Percentiles rank a stretch among this genome's conserved stretches.
These are phyloP conservation scores for Mortierella sp. DNA, from an alignment of 371 early-diverging fungal species.

Conservation along the genomic window DNA sequence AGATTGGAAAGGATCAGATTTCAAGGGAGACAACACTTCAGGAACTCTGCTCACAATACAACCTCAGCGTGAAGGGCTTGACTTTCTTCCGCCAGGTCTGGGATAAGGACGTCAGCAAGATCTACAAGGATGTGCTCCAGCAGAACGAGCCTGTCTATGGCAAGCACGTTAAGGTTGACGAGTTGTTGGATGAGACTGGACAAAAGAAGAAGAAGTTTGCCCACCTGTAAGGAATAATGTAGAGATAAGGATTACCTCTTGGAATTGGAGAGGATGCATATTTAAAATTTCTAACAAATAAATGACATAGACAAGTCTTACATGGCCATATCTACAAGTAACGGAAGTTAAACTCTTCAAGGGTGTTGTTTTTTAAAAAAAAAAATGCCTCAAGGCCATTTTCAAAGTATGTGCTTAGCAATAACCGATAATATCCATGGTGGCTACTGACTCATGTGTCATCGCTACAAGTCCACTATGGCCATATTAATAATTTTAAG, in stretches of 20 bases:
- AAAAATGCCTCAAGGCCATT: no score
- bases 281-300: background rate
- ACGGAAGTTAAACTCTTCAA: no score
- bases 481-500: no score
- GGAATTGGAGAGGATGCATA: background rate
- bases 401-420: no score
- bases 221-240: conserved; percentile 26
- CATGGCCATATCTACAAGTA: no score
- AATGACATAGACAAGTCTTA: background rate
- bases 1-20: conserved; percentile 47
- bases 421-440: no score
- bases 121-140: conserved; percentile 76
- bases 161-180: conserved; percentile 67
- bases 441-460: no score
- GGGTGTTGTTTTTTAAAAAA: no score
- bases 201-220: conserved; percentile 62
- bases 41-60: conserved; percentile 35
- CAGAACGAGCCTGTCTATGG: conserved; percentile 69
- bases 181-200: conserved; percentile 65
- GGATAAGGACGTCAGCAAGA: conserved; percentile 75
- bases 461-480: no score
- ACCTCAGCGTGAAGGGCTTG: conserved; percentile 42
- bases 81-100: conserved; percentile 86
- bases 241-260: background rate
- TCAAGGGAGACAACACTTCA: conserved; percentile 57